These are phyloP conservation scores for Carex kokanica DNA, from an alignment of 176 grass and related monocot species.

Conservation along the genomic window DNA sequence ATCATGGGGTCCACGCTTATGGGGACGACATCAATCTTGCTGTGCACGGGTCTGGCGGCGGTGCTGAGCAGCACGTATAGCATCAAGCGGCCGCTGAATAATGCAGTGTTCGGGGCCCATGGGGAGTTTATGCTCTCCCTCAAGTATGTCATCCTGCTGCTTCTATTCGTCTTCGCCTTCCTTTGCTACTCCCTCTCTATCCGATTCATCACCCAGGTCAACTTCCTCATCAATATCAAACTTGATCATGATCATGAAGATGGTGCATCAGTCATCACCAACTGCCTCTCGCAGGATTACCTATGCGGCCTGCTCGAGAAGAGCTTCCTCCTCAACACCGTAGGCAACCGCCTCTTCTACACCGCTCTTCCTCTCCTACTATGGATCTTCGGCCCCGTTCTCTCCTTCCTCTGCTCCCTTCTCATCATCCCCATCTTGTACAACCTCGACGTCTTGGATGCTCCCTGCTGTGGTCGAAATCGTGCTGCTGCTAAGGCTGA, in stretches of 20 bases:
- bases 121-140: conserved; percentile 93
- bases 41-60: conserved; percentile 85
- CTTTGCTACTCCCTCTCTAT: conserved; percentile 84
- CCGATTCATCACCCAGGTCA: conserved; percentile 80
- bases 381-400: conserved; percentile 86
- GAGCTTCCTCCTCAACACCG: conserved; percentile 51
- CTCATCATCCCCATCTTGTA: conserved; percentile 70
- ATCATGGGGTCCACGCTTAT: conserved; percentile 95
- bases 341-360: conserved; percentile 85
- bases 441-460: conserved; percentile 55
- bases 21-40: conserved; percentile 84
- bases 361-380: conserved; percentile 61
- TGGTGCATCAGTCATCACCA: neutral
- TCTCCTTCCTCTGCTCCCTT: conserved; percentile 55
- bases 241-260: neutral
- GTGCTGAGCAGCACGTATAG: conserved; percentile 92
- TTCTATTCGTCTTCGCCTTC: conserved; percentile 82
- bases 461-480: neutral
- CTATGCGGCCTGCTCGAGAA: conserved; percentile 51
- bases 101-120: conserved; percentile 76
- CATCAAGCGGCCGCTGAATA: conserved; percentile 73
- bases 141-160: conserved; percentile 82
- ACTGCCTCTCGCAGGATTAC: conserved; percentile 32
- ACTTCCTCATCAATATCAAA: conserved; percentile 82
- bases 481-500: neutral